phyloP scores from a whole-genome alignment of 148 eudicot genomes.

The Rhododendron vialii region DNA sequence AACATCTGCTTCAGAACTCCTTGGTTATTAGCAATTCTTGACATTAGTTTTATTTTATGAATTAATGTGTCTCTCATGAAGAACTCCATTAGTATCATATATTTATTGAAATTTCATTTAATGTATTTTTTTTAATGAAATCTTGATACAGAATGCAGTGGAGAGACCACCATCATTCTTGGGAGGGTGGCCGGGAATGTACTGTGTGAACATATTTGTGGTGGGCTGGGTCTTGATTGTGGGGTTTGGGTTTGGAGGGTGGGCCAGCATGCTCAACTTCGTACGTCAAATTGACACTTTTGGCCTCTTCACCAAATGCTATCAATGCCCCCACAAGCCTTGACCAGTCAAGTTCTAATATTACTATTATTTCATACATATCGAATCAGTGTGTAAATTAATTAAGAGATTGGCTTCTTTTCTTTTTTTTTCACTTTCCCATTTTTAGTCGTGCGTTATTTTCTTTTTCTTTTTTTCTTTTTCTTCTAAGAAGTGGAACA shows the following conservation, averaged over 20 bases:
- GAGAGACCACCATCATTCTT: slow-evolving; percentile 65
- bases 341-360: slow-evolving; percentile 4
- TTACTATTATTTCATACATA: slow-evolving; percentile 7
- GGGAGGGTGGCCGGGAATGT: slow-evolving; percentile 73
- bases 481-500: neutral
- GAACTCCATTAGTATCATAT: neutral
- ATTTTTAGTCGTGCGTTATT: slow-evolving; percentile 7
- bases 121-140: neutral
- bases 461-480: neutral
- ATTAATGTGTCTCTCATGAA: neutral
- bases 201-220: slow-evolving; percentile 58
- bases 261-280: slow-evolving; percentile 87
- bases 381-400: slow-evolving; percentile 34
- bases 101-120: neutral
- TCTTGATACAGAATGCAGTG: slow-evolving; percentile 56
- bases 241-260: slow-evolving; percentile 87
- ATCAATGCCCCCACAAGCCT: slow-evolving; percentile 71
- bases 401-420: slow-evolving; percentile 28
- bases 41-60: too few relatives aligned
- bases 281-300: slow-evolving; percentile 64
- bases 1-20: neutral
- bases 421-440: neutral
- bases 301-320: slow-evolving; percentile 82
- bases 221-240: slow-evolving; percentile 77
- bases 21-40: neutral